Base-by-base conservation (phyloP, 2,329 filamentous ascomycete species). In the Xylariaceae sp. region DNA sequence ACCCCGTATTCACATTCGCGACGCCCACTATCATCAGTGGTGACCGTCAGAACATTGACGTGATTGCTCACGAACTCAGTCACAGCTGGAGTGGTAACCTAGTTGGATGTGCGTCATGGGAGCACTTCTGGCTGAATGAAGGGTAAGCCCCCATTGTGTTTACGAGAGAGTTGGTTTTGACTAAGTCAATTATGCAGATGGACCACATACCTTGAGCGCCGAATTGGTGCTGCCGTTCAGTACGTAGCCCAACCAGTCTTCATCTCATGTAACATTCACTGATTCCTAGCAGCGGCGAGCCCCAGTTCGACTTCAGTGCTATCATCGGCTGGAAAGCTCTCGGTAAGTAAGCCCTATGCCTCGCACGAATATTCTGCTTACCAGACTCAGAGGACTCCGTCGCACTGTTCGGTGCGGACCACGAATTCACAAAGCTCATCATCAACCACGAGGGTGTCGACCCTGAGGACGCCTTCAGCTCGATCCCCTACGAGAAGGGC, bases 291-390 rank as follows among this genome's bases (percentile, higher is more conserved):
- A 64, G 62, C 67, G 92, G 92, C 51, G 88, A 93, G 64, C 77
- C 89, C 3, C 87, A 95, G 71, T 90, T 94, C 63, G 89, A 97
- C 76, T 97, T 99, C 74, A 95, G 90, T 7, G 88, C 93, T 64
- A 96, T 97, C 65, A 95, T 97, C 65, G 94, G 94, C 61, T 97
- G 93, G 93, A 94, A 96, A 72, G 84, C 88, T 1, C 83, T 96
- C 15, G 82, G 81, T 84, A 71, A 58, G 77, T 66, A 15, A 9
- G 2, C 23, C 15, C 2, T 10, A 23, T 3, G 5, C 23, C 2
- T 47, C 6, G 15, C 35, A 34, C 7, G 52, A n/a, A 42, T n/a
- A 35, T 5, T 2, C 35, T 42, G 59, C 60, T 53, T 52, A 66
- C 51, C 30, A 1, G 0, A 11, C 39, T 23, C 61, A 83, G 84